Percentiles rank a stretch among this genome's conserved stretches.
phyloP scores from a whole-genome alignment of 2,329 filamentous ascomycete species.

The Polychaeton citri region DNA sequence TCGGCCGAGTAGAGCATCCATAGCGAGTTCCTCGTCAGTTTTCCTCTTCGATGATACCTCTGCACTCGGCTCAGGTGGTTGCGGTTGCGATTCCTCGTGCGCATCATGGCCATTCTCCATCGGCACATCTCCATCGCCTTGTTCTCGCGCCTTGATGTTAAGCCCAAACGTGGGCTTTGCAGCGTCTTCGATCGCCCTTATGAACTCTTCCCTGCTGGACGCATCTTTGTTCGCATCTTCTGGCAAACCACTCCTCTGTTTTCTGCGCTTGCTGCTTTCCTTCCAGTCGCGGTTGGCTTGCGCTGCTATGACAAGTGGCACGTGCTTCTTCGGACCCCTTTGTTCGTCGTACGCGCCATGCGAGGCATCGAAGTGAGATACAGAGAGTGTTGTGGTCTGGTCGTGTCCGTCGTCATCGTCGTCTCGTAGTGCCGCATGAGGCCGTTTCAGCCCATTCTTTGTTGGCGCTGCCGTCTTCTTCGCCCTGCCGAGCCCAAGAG shows the following conservation, averaged over 20 bases:
- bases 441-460: constrained; percentile 28
- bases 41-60: constrained; percentile 19
- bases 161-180: constrained; percentile 42
- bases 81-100: constrained; percentile 9
- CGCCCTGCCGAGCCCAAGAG: constrained; percentile 15
- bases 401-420: constrained; percentile 39
- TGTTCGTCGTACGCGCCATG: constrained; percentile 35
- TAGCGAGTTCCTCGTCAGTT: constrained; percentile 45
- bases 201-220: constrained; percentile 9
- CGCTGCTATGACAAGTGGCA: constrained; percentile 43
- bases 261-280: constrained; percentile 36
- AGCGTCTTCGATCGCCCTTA: constrained; percentile 16
- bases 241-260: constrained; percentile 46
- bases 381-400: constrained; percentile 27
- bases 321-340: constrained; percentile 17
- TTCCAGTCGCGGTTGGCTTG: constrained; percentile 52
- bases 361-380: constrained; percentile 41
- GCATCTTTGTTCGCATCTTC: constrained; percentile 4
- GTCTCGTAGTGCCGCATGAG: constrained; percentile 24
- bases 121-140: constrained; percentile 11
- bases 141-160: constrained; percentile 29
- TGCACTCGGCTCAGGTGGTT: constrained; percentile 3
- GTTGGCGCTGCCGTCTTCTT: constrained; percentile 13
- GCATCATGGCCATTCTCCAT: constrained; percentile 16
- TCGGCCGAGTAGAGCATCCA: constrained; percentile 32